Evolutionary conservation across 2,329 filamentous ascomycete genomes (phyloP).

Genomic region (Penicillium sp.): DNA sequence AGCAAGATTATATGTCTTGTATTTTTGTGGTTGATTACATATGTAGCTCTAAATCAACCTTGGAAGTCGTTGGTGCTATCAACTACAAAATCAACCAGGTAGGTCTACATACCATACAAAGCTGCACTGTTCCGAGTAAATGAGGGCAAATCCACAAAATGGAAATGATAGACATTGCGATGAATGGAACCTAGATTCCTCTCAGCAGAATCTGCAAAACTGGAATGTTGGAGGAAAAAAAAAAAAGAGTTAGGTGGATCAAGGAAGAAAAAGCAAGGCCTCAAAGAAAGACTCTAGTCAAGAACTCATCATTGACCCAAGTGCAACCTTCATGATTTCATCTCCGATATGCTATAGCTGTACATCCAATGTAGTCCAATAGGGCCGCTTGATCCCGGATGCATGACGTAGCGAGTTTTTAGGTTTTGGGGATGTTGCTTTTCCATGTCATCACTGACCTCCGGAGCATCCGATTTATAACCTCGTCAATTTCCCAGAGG

Average conservation of each 20-base stretch:
- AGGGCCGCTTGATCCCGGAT: conserved; percentile 20
- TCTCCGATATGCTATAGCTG: background rate
- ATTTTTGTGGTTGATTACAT: too few relatives aligned
- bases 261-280: background rate
- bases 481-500: conserved; percentile 7
- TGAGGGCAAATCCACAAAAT: background rate
- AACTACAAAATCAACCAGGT: background rate
- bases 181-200: conserved; percentile 1
- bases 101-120: too few relatives aligned
- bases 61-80: background rate
- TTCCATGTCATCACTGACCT: conserved; percentile 32
- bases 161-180: conserved; percentile 4
- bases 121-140: background rate
- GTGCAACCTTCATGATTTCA: conserved; percentile 13
- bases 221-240: background rate
- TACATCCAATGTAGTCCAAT: background rate
- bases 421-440: conserved; percentile 18
- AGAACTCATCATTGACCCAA: conserved; percentile 16
- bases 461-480: conserved; percentile 35
- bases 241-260: background rate
- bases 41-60: too few relatives aligned
- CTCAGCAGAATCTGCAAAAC: background rate
- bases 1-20: too few relatives aligned
- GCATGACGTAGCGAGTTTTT: conserved; percentile 36
- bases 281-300: conserved; percentile 1